Conservation (phyloP, 371 early-diverging fungal genomes). For the Rhizopus sp. region DNA sequence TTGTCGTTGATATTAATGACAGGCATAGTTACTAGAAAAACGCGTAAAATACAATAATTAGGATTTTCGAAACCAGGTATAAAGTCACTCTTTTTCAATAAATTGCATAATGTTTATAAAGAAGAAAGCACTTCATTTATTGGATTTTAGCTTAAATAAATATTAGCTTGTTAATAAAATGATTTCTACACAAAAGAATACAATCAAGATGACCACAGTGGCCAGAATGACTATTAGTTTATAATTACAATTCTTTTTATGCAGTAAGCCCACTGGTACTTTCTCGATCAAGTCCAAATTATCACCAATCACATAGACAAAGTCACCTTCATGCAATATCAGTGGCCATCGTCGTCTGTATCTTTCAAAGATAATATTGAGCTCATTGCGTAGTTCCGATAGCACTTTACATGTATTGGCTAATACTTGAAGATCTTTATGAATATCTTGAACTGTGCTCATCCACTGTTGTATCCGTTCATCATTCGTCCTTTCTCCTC, state of each 20-base stretch:
- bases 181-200: background rate
- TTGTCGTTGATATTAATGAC: too few species aligned
- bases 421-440: background rate
- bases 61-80: too few species aligned
- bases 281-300: slow-evolving; percentile 2
- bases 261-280: background rate
- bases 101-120: too few species aligned
- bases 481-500: background rate
- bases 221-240: background rate
- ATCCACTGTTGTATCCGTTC: background rate
- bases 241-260: background rate
- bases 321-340: slow-evolving; percentile 3
- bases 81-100: too few species aligned
- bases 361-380: slow-evolving; percentile 1
- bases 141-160: too few species aligned
- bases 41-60: too few species aligned
- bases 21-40: too few species aligned
- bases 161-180: too few species aligned
- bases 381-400: background rate
- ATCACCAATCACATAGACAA: slow-evolving; percentile 11
- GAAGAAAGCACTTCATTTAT: too few species aligned
- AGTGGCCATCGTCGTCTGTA: slow-evolving; percentile 11
- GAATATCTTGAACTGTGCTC: background rate
- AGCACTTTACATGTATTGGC: background rate
- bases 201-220: background rate